phyloP scores from a whole-genome alignment of 2,329 filamentous ascomycete species.

The Ophiosphaerella korrae region DNA sequence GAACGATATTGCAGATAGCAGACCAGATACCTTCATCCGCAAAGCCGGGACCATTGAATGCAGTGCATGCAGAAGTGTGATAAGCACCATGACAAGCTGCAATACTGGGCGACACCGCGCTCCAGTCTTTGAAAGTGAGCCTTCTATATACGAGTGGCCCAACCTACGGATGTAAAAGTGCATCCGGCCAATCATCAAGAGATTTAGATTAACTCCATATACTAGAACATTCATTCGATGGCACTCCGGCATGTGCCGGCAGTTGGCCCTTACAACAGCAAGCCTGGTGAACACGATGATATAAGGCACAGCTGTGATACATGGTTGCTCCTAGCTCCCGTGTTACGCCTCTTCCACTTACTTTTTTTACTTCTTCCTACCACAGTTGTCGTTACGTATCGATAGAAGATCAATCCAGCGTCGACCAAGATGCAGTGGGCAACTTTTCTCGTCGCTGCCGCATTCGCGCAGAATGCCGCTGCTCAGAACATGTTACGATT shows the following conservation, averaged over 20 bases:
- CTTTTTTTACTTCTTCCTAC: constrained; percentile 2
- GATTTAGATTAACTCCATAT: constrained; percentile 38
- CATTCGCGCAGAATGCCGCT: constrained; percentile 28
- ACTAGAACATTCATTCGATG: constrained; percentile 27
- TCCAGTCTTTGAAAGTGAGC: constrained; percentile 18
- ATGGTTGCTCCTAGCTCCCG: constrained; percentile 9
- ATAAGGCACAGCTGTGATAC: constrained; percentile 33
- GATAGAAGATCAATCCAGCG: constrained; percentile 1
- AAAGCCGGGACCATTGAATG: constrained; percentile 5
- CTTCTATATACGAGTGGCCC: constrained; percentile 17
- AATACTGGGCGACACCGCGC: constrained; percentile 8
- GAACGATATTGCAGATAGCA: constrained; percentile 16
- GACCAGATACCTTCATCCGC: constrained; percentile 16
- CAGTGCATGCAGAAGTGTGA: constrained; percentile 10
- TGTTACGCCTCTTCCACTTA: constrained; percentile 21
- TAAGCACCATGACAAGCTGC: constrained; percentile 17
- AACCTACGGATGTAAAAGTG: constrained; percentile 25
- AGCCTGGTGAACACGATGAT: constrained; percentile 13
- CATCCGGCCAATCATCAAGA: constrained; percentile 32
- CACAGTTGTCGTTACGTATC: background rate
- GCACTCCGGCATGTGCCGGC: constrained; percentile 28
- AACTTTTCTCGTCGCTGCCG: constrained; percentile 28
- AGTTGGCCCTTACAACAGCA: constrained; percentile 25
- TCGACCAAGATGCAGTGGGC: constrained; percentile 37
- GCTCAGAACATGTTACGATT: constrained; percentile 42